Conservation (phyloP, 345 rosid species). For the Orychophragmus violaceus region DNA sequence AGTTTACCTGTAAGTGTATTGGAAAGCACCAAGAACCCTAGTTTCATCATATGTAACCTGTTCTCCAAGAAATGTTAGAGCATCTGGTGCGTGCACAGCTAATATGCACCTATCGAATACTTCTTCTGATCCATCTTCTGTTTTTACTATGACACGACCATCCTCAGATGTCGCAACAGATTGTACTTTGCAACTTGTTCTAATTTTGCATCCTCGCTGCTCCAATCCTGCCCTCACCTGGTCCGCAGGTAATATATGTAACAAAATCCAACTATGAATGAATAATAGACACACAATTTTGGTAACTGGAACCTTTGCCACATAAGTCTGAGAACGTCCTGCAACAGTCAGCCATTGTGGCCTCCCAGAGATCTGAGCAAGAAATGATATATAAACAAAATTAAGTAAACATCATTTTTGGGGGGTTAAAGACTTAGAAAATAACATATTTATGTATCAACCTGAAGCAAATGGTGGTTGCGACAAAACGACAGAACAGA, state of each 20-base stretch:
- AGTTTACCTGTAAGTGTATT: constrained; percentile 51
- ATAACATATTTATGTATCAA: not conserved
- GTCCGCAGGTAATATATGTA: not conserved
- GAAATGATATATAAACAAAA: too few relatives aligned
- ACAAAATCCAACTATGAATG: not conserved
- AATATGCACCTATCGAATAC: constrained; percentile 44
- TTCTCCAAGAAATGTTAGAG: constrained; percentile 48
- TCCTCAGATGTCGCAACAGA: constrained; percentile 38
- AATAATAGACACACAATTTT: not conserved
- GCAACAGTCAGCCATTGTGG: constrained; percentile 77
- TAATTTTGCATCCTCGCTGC: constrained; percentile 48
- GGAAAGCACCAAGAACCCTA: constrained; percentile 73
- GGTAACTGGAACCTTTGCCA: constrained; percentile 39
- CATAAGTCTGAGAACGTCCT: constrained; percentile 49
- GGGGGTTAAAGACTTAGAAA: too few relatives aligned
- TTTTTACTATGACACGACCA: constrained; percentile 38
- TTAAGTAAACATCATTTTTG: not conserved
- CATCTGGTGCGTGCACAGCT: constrained; percentile 62
- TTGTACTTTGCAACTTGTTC: constrained; percentile 42
- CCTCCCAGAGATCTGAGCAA: constrained; percentile 54
- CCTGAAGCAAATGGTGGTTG: constrained; percentile 79
- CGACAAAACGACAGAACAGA: constrained; percentile 66
- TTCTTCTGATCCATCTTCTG: constrained; percentile 40
- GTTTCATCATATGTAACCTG: constrained; percentile 54
- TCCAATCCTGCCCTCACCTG: constrained; percentile 59